Base-by-base conservation (phyloP, 2,329 filamentous ascomycete species). In the Didymella exigua region DNA sequence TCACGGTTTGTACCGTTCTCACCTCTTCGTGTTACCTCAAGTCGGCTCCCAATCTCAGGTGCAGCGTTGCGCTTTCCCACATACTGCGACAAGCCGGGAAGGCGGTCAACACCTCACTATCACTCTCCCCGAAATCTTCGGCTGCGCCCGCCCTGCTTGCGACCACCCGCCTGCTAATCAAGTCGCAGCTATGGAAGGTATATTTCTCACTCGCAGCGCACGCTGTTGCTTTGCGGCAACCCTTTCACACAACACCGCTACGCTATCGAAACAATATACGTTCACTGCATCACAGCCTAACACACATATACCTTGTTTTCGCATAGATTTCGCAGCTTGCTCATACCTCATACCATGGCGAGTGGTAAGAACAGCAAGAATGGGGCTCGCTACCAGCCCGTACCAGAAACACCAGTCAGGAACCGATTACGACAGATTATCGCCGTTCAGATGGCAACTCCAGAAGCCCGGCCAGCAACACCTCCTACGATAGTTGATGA, bases 291-390 rank as follows among this genome's bases (percentile, higher is more conserved):
- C 67, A 59, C 59, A 70, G 49, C 56, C 49, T 66, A 62, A 41
- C 37, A 52, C 40, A 23, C 58, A 54, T 51, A 67, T 71, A 21
- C 33, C 18, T 18, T 14, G 33, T 10, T 19, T 21, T 50, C 51
- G 45, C 60, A 73, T 68, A 44, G 51, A 68, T 68, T 23, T 38
- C 51, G 37, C 36, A 59, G 56, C 54, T 68, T 63, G 42, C 60
- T 59, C 59, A 56, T 38, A 40, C 38, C 26, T 46, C 38, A 40
- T 18, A 56, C 34, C 13, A 72, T 69, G 66, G 59, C 49, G 11
- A 45, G 23, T 9, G 18, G 48, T 34, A 64, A 59, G 38, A 58
- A 44, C 26, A 54, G 51, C 33, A 60, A 48, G 45, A 59, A 48
- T n/a, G 34, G 5, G 19, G 19, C n/a, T 16, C 18, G 26, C 23